Conservation (phyloP, 176 grass and related monocot genomes). For the Calamus simplicifolius region DNA sequence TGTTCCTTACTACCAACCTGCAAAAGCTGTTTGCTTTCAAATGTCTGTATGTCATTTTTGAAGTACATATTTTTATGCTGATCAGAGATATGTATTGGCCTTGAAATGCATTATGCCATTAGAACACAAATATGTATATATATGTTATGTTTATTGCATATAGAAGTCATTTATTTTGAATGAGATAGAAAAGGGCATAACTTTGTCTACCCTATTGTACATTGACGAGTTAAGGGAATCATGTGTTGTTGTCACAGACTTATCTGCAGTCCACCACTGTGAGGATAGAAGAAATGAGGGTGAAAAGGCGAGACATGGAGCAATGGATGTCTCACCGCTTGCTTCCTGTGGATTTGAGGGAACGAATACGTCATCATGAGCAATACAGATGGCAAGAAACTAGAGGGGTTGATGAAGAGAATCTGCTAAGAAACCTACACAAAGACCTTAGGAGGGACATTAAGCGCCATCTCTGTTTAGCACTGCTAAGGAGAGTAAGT, state of each 20-base stretch:
- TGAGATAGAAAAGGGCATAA: too few relatives aligned
- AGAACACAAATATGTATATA: too few relatives aligned
- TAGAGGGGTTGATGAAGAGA: conserved; percentile 77
- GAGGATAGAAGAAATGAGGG: conserved; percentile 86
- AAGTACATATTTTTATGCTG: too few relatives aligned
- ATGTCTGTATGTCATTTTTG: too few relatives aligned
- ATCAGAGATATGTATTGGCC: too few relatives aligned
- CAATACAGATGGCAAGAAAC: conserved; percentile 98
- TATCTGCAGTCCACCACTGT: conserved; percentile 80
- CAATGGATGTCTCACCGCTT: conserved; percentile 81
- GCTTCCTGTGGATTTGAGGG: conserved; percentile 74
- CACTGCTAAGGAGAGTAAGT: conserved; percentile 79
- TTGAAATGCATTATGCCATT: too few relatives aligned
- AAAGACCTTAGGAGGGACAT: conserved; percentile 87
- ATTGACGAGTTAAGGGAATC: neutral
- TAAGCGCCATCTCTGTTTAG: conserved; percentile 74
- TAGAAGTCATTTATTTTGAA: too few relatives aligned
- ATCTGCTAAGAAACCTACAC: conserved; percentile 66
- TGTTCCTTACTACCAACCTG: too few relatives aligned
- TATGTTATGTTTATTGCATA: too few relatives aligned
- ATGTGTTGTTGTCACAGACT: conserved; percentile 37
- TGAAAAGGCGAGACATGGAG: conserved; percentile 72
- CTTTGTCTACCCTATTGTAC: too few relatives aligned
- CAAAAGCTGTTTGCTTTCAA: too few relatives aligned
- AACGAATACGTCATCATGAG: conserved; percentile 65